Evolutionary conservation across 148 eudicot species (phyloP).

Genomic region (Polygonum maritimum): DNA sequence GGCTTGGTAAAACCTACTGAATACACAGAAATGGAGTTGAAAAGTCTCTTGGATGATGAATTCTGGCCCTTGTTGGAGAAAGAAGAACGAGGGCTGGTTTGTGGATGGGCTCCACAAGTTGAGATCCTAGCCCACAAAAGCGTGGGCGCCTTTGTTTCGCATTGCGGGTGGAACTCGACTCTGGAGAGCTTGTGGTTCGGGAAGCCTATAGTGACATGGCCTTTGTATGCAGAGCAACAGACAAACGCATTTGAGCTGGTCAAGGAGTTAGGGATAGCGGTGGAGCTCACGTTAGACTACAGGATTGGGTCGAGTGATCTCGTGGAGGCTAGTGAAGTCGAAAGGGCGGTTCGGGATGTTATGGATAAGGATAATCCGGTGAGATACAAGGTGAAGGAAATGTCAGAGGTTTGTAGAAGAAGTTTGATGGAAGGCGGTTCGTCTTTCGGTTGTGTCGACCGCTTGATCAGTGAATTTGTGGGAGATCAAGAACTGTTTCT

Average conservation of each 20-base stretch:
- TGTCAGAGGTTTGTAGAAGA: neutral
- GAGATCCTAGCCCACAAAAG: conserved; percentile 12
- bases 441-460: neutral
- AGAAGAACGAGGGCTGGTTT: conserved; percentile 8
- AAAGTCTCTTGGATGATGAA: neutral
- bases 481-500: neutral
- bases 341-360: conserved; percentile 11
- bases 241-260: conserved; percentile 7
- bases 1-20: neutral
- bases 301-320: neutral
- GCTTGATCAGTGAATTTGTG: neutral
- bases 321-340: conserved; percentile 9
- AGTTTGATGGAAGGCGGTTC: neutral
- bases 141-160: conserved; percentile 17
- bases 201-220: conserved; percentile 17
- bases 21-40: neutral
- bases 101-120: conserved; percentile 16
- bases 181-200: conserved; percentile 22
- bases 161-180: conserved; percentile 14
- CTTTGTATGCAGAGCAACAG: conserved; percentile 16
- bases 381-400: conserved; percentile 10
- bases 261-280: conserved; percentile 7
- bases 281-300: conserved; percentile 11
- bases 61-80: neutral
- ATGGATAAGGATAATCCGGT: conserved; percentile 12